Evolutionary conservation across 371 early-diverging fungal genomes (phyloP), one percentile per base, ranked within the genome.

Genomic region (Mucor irregularis): DNA sequence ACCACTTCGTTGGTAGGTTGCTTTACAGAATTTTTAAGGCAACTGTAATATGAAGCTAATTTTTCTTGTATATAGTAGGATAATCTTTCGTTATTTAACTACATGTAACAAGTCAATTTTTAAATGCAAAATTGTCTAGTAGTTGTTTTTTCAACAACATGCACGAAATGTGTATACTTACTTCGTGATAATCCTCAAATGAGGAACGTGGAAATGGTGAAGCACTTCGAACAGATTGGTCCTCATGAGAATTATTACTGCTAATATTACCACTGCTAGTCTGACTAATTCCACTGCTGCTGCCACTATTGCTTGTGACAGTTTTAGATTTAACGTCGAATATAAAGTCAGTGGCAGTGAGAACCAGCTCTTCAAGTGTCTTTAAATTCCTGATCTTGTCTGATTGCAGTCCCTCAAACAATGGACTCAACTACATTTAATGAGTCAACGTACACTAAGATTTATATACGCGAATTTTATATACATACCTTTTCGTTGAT

Each of bases 11-110:
- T 48, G 33, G 38, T 38, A 17, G 50, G 34, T n/a, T 31, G 43
- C 22, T 52, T 52, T 7, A 52, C 43, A 6, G 62, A 35, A 16
- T 26, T 54, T 42, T 61, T 69, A 7, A 69, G 49, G 25, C 49
- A 57, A 16, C 45, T 49, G n/a, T 61, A 40, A 45, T 69, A 69
- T 9, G 61, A 52, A 17, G 58, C 62, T 16, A 64, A 35, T 10
- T 64, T 69, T 40, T 69, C 64, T 33, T 64, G 61, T 33, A 69
- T 69, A 39, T 64, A 69, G 33, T 46, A 64, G 19, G 69, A 57
- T n/a, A 67, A n/a, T 25, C 56, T 30, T 8, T 62, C 64, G 19
- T 63, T 58, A 37, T 59, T 59, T 17, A 59, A 35, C 64, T 64
- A 45, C 22, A 33, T 13, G 46, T 21, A 9, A 30, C n/a, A n/a